phyloP scores from a whole-genome alignment of 371 early-diverging fungal genomes.

The Mucor sp. region DNA sequence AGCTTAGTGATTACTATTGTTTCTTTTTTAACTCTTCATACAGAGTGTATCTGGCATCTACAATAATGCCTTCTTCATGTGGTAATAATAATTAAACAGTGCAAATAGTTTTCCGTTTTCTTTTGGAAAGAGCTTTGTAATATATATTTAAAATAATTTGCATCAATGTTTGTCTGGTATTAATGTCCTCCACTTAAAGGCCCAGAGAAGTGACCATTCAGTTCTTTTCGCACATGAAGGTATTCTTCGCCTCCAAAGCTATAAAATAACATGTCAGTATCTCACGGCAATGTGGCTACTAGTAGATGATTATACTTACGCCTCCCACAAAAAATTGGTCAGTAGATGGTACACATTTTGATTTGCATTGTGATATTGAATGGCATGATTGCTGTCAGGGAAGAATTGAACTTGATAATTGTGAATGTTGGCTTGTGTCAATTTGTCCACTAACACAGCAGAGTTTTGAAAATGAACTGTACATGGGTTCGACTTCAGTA shows the following conservation, averaged over 20 bases:
- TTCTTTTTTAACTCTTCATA: too few relatives aligned
- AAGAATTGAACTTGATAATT: constrained; percentile 83
- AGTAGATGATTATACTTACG: constrained; percentile 18
- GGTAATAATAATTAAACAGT: too few relatives aligned
- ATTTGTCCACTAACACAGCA: constrained; percentile 70
- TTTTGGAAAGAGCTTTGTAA: too few relatives aligned
- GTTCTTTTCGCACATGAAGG: constrained; percentile 41
- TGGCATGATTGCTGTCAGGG: constrained; percentile 93
- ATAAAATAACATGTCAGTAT: not conserved
- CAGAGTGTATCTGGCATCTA: too few relatives aligned
- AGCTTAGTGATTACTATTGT: too few relatives aligned
- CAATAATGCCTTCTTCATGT: too few relatives aligned
- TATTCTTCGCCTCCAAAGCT: constrained; percentile 54
- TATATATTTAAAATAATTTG: too few relatives aligned
- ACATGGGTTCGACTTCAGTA: not conserved
- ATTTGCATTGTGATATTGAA: constrained; percentile 70
- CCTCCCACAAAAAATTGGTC: constrained; percentile 50
- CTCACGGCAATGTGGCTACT: not conserved
- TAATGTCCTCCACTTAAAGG: constrained; percentile 16
- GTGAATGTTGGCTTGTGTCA: constrained; percentile 71
- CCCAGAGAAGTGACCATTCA: constrained; percentile 38
- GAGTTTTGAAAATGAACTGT: constrained; percentile 74
- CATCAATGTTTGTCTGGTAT: not conserved
- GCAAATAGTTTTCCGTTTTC: too few relatives aligned
- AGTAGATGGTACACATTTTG: constrained; percentile 58